Conservation (phyloP, 306 rosid species). For the Gynostemma pentaphyllum region DNA sequence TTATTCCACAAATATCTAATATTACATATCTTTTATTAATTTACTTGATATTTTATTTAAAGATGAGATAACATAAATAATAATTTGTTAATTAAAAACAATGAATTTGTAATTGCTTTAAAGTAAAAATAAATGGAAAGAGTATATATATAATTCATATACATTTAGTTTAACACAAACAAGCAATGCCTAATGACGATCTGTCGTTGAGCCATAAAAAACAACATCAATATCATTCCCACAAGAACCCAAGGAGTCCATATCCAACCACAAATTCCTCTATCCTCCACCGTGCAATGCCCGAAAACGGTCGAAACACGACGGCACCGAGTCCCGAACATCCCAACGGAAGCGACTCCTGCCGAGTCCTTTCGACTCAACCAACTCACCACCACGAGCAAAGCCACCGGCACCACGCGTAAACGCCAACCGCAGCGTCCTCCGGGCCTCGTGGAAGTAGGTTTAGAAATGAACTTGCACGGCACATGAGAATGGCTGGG, state of each 20-base stretch:
- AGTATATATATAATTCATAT: neutral
- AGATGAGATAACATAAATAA: no score
- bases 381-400: conserved; percentile 3
- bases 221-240: neutral
- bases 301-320: neutral
- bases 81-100: no score
- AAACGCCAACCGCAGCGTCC: neutral
- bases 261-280: neutral
- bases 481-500: neutral
- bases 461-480: neutral
- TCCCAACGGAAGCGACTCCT: neutral
- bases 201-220: conserved; percentile 7
- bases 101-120: no score
- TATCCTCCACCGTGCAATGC: neutral
- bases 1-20: no score
- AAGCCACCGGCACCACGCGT: neutral
- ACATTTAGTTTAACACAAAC: conserved; percentile 4
- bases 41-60: no score
- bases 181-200: neutral
- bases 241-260: conserved; percentile 10
- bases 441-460: neutral
- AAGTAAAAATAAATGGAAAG: no score
- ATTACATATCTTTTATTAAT: no score
- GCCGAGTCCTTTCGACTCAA: neutral
- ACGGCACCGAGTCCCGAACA: neutral